Evolutionary conservation across 1,139 yeast species (phyloP).

Genomic region (Yamadazyma oceani): DNA sequence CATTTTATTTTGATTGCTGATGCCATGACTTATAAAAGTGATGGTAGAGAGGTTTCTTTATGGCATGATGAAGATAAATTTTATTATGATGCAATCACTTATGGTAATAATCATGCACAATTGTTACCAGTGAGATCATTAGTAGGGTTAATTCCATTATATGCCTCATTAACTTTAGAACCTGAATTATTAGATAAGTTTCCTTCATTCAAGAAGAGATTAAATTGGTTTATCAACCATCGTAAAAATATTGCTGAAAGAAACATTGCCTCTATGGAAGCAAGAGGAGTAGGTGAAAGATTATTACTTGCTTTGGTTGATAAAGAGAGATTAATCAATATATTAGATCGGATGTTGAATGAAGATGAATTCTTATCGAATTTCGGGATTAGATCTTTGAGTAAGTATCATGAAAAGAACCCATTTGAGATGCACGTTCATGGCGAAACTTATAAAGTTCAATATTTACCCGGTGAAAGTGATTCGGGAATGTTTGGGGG

Average conservation of each 20-base stretch:
- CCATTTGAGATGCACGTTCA: slow-evolving; percentile 88
- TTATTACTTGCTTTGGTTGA: slow-evolving; percentile 78
- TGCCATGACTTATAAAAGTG: slow-evolving; percentile 80
- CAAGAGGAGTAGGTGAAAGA: slow-evolving; percentile 86
- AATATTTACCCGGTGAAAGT: slow-evolving; percentile 89
- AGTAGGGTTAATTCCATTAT: slow-evolving; percentile 90
- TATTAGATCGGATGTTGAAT: slow-evolving; percentile 80
- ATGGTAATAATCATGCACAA: slow-evolving; percentile 67
- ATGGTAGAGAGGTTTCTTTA: slow-evolving; percentile 62
- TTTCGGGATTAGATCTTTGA: slow-evolving; percentile 86
- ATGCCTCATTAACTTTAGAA: slow-evolving; percentile 87
- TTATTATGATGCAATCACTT: slow-evolving; percentile 88
- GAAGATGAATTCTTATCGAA: slow-evolving; percentile 85
- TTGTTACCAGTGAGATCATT: slow-evolving; percentile 85
- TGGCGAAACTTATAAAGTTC: slow-evolving; percentile 72
- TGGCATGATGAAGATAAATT: slow-evolving; percentile 93
- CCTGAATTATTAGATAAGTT: slow-evolving; percentile 78
- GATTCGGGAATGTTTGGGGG: slow-evolving; percentile 97
- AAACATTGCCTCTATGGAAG: slow-evolving; percentile 85
- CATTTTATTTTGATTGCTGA: slow-evolving; percentile 92
- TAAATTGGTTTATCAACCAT: slow-evolving; percentile 83
- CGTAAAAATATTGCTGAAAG: slow-evolving; percentile 74
- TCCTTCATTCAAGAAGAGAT: slow-evolving; percentile 82
- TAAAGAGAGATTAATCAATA: slow-evolving; percentile 75
- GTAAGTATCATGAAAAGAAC: slow-evolving; percentile 82